Base-by-base conservation (phyloP, 2,329 filamentous ascomycete species). In the Cladosporium cucumerinum region DNA sequence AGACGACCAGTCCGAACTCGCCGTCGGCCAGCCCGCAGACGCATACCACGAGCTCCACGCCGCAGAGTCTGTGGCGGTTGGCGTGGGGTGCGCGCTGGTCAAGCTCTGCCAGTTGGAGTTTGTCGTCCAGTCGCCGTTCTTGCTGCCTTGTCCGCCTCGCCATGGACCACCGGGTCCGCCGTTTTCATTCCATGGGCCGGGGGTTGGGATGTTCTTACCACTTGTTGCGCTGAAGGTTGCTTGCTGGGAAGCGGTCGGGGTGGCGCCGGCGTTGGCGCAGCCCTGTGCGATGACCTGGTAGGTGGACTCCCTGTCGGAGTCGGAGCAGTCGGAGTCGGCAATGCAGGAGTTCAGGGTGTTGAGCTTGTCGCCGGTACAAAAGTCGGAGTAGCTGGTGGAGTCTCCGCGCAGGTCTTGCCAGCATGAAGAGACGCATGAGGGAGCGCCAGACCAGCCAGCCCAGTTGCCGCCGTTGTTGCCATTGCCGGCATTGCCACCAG, bases 241-340 rank as follows among this genome's bases (percentile, higher is more conserved):
- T 62, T 72, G 68, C 1, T 70, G 70, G 25, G 66, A 63, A 2
- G 67, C 68, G 16, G 71, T 71, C 34, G 72, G 61, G 30, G 69
- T 70, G 10, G 64, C 58, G 28, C 72, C 72, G 14, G 69, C 69
- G 64, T 73, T 73, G 55, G 69, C 72, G 66, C 72, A 73, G 18
- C 70, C 65, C 65, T 72, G 70, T 11, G 71, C 72, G 51, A 73
- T 68, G 36, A 66, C 66, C 66, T 71, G 66, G 66, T 72, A 70
- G 52, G 68, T 67, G 48, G 65, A 57, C 62, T 65, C 65, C 66
- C 73, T 72, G 52, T 73, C 72, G 14, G 46, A 26, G 25, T 67
- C 57, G 60, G 63, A 68, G 67, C 72, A 73, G 52, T 55, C 62
- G 6, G 68, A 70, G 48, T 25, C 39, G 46, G 67, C 63, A 63